Percentiles rank a stretch among this genome's conserved stretches.
Conservation (phyloP, 306 rosid species). For the Acacia crassicarpa region DNA sequence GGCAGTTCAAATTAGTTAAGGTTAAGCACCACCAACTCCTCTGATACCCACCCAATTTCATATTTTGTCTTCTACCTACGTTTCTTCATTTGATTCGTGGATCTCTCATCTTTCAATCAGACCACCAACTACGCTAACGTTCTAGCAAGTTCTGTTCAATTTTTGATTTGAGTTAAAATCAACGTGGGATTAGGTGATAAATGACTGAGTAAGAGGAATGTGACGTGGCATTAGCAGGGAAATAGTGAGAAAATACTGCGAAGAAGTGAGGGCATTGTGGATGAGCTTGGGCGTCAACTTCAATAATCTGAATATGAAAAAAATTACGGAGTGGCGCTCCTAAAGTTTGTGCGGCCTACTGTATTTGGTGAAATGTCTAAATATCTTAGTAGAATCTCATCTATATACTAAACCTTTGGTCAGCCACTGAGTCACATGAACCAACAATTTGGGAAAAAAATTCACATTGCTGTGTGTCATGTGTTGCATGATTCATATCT, state of each 20-base stretch:
- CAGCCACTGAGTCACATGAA: no score
- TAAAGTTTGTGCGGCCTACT: no score
- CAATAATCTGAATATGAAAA: no score
- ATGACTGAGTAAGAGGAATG: not conserved
- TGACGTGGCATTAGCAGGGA: conserved; percentile 45
- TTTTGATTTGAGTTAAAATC: no score
- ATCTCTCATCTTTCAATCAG: not conserved
- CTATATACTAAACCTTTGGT: not conserved
- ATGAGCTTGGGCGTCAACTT: conserved; percentile 55
- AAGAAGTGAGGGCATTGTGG: conserved; percentile 60
- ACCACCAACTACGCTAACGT: no score
- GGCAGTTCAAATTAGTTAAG: not conserved
- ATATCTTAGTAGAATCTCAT: not conserved
- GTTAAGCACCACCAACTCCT: not conserved
- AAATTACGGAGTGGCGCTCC: no score
- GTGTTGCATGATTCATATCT: not conserved
- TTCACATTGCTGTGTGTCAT: no score
- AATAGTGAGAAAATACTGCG: conserved; percentile 50
- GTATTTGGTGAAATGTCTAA: not conserved
- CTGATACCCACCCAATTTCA: not conserved
- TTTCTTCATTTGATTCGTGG: no score
- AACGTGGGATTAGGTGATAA: no score
- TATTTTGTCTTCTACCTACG: not conserved
- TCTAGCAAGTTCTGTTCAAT: no score
- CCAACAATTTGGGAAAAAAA: no score